Percentiles rank a stretch among this genome's conserved stretches.
phyloP scores from a whole-genome alignment of 169 alveolate species.

The Prorocentrum cordatum region DNA sequence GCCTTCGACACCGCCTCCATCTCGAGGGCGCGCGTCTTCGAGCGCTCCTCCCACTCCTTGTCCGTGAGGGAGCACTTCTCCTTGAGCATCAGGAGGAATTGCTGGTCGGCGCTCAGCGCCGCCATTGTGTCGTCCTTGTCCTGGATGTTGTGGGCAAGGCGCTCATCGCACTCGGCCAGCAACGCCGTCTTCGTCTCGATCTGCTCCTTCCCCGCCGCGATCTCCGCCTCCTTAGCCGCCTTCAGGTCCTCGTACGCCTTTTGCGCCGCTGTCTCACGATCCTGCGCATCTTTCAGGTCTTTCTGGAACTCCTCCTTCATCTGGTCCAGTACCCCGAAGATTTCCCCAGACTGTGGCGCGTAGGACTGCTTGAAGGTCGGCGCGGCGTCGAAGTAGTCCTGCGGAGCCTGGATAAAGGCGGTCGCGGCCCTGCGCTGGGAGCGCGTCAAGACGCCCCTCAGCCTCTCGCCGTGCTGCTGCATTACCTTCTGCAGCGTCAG shows the following conservation, averaged over 20 bases:
- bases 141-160: not conserved
- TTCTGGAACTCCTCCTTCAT: constrained; percentile 26
- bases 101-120: constrained; percentile 12
- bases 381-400: not conserved
- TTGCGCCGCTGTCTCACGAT: not conserved
- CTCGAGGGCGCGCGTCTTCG: not conserved
- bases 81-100: not conserved
- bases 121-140: not conserved
- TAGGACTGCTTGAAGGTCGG: not conserved
- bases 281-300: not conserved
- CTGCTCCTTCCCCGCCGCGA: not conserved
- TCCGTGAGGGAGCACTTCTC: not conserved
- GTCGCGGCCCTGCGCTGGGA: not conserved
- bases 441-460: no score
- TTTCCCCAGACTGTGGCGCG: not conserved
- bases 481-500: no score
- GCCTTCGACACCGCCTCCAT: not conserved
- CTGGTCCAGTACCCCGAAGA: constrained; percentile 11
- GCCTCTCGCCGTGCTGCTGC: no score
- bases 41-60: constrained; percentile 28
- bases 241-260: constrained; percentile 3
- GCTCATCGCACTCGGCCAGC: constrained; percentile 7
- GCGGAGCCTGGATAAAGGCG: not conserved
- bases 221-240: constrained; percentile 5
- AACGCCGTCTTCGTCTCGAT: not conserved